Evolutionary conservation across 257 asterid species (phyloP).

Genomic region (Datura wrightii): DNA sequence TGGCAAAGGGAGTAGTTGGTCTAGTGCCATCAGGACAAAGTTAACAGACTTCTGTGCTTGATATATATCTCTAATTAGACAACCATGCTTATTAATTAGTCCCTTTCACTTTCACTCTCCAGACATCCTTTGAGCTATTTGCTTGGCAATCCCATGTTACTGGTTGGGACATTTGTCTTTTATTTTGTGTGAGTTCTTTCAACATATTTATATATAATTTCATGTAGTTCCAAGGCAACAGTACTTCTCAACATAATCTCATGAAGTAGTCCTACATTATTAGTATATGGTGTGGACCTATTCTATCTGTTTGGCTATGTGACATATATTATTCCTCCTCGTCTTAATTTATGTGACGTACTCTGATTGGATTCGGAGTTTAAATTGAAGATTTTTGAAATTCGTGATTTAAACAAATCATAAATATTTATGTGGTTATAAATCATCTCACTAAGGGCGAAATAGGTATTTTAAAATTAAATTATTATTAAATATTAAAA

Average conservation of each 20-base stretch:
- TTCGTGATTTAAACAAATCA: too few relatives aligned
- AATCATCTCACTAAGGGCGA: too few relatives aligned
- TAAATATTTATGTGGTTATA: too few relatives aligned
- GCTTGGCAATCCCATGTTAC: slow-evolving; percentile 36
- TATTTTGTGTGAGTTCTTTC: not conserved
- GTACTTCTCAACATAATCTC: slow-evolving; percentile 47
- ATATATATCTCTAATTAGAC: slow-evolving; percentile 9
- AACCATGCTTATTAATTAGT: not conserved
- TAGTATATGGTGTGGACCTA: slow-evolving; percentile 50
- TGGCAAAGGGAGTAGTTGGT: slow-evolving; percentile 6
- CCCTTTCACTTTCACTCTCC: not conserved
- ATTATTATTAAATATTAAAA: too few relatives aligned
- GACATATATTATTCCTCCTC: too few relatives aligned
- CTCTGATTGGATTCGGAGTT: too few relatives aligned
- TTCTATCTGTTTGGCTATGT: not conserved
- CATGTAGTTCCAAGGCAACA: slow-evolving; percentile 55
- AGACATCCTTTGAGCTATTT: slow-evolving; percentile 12
- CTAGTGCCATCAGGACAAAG: slow-evolving; percentile 33
- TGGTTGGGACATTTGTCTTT: slow-evolving; percentile 28
- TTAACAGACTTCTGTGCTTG: slow-evolving; percentile 34
- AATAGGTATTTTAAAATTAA: too few relatives aligned
- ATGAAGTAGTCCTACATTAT: slow-evolving; percentile 50
- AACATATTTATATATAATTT: slow-evolving; percentile 16
- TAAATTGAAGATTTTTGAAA: too few relatives aligned
- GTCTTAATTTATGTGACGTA: too few relatives aligned